Evolutionary conservation across 768 basidiomycete genomes (phyloP).

Genomic region (Roridomyces roridus): DNA sequence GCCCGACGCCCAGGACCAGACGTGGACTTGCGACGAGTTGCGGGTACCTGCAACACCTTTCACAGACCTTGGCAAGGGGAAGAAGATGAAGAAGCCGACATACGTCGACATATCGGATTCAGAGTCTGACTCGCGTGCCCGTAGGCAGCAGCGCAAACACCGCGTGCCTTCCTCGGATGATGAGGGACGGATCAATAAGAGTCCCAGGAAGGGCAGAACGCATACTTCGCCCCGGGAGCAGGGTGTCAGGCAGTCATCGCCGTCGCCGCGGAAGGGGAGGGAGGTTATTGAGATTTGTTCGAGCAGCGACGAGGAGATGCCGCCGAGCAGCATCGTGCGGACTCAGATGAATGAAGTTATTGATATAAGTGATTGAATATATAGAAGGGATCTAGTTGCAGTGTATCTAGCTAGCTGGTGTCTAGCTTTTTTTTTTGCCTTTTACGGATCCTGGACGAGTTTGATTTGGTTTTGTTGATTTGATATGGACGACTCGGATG

Average conservation of each 20-base stretch:
- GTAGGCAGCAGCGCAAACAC: too few species aligned
- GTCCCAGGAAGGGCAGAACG: too few species aligned
- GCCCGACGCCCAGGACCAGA: too few species aligned
- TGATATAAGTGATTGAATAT: constrained; percentile 16
- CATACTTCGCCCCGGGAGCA: too few species aligned
- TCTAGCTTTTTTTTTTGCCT: constrained; percentile 4
- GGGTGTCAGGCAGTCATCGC: constrained; percentile 14
- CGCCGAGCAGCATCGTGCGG: constrained; percentile 1
- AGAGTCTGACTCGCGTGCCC: neutral
- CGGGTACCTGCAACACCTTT: constrained; percentile 1
- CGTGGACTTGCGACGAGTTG: constrained; percentile 1
- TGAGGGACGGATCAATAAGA: too few species aligned
- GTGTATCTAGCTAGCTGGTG: too few species aligned
- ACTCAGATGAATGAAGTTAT: constrained; percentile 9
- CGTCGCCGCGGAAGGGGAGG: neutral
- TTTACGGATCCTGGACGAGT: constrained; percentile 9
- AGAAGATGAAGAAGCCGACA: neutral
- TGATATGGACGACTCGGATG: constrained; percentile 20
- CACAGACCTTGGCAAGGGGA: neutral
- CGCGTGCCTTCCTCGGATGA: too few species aligned
- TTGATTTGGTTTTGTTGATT: too few species aligned
- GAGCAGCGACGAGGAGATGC: too few species aligned
- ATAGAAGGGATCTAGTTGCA: neutral
- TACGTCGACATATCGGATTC: neutral
- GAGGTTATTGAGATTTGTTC: too few species aligned